A percentile compares a stretch with the other conserved stretches of the same genome.
Conservation (phyloP, 2,329 filamentous ascomycete species). For the Stachybotrys elegans region DNA sequence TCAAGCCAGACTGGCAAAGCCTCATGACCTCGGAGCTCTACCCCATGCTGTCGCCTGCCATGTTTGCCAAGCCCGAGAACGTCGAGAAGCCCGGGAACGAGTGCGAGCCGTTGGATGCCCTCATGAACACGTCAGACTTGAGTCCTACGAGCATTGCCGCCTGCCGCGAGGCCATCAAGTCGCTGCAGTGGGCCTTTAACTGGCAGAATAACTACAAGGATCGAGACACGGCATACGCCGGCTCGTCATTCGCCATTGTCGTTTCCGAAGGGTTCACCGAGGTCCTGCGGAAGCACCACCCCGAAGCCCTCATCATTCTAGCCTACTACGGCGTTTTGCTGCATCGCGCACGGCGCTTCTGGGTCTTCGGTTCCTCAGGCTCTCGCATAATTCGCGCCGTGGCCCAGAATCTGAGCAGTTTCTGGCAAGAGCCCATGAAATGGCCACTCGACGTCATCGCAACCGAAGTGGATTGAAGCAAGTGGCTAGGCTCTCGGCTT, state of each 20-base stretch:
- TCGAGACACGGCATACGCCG: slow-evolving; percentile 20
- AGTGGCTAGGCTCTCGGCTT: too few relatives aligned
- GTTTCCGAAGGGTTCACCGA: slow-evolving; percentile 28
- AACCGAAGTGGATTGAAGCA: slow-evolving; percentile 12
- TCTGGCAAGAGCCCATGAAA: slow-evolving; percentile 25
- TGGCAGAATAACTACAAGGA: slow-evolving; percentile 19
- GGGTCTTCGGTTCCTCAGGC: slow-evolving; percentile 32
- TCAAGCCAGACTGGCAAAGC: slow-evolving; percentile 26
- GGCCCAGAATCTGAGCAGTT: slow-evolving; percentile 23
- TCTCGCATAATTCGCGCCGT: slow-evolving; percentile 24
- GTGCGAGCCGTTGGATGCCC: slow-evolving; percentile 17
- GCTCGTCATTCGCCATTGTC: slow-evolving; percentile 25
- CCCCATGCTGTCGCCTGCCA: slow-evolving; percentile 17
- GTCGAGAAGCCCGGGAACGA: slow-evolving; percentile 15
- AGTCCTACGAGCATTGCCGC: slow-evolving; percentile 18
- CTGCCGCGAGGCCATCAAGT: slow-evolving; percentile 21
- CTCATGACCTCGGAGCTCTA: slow-evolving; percentile 30
- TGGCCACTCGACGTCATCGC: slow-evolving; percentile 28
- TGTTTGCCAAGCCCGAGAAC: slow-evolving; percentile 8
- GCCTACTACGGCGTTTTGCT: slow-evolving; percentile 45
- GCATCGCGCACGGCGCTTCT: slow-evolving; percentile 32
- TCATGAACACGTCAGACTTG: slow-evolving; percentile 27
- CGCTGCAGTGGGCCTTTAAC: slow-evolving; percentile 29
- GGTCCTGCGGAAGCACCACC: slow-evolving; percentile 26
- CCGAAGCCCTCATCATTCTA: slow-evolving; percentile 40